Evolutionary conservation across 2,329 filamentous ascomycete genomes (phyloP).

Genomic region (Fusarium sp.): DNA sequence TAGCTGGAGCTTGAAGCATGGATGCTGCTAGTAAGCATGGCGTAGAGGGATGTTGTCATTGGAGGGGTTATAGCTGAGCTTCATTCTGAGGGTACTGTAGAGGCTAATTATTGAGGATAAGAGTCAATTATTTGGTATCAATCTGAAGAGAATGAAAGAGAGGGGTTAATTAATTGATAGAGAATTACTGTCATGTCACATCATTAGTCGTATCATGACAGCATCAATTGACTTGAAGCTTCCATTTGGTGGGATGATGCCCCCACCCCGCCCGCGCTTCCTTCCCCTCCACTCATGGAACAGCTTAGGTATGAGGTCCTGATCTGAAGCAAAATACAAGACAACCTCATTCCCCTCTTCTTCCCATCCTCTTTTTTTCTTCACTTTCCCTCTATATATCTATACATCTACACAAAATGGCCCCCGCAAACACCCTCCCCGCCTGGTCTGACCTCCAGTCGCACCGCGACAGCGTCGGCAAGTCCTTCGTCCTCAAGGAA

Average conservation of each 20-base stretch:
- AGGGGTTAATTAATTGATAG: not conserved
- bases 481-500: constrained; percentile 91
- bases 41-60: constrained; percentile 35
- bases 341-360: constrained; percentile 37
- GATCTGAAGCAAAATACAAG: constrained; percentile 23
- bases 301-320: constrained; percentile 7
- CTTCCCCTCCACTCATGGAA: constrained; percentile 30
- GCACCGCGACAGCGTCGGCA: constrained; percentile 87
- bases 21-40: constrained; percentile 25
- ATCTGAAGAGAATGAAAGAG: not conserved
- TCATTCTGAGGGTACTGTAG: too few species aligned
- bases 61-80: constrained; percentile 30
- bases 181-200: not conserved
- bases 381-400: not conserved
- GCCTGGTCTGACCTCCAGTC: constrained; percentile 92
- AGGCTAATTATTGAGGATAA: too few species aligned
- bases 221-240: constrained; percentile 19
- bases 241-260: constrained; percentile 41
- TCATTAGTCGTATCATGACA: constrained; percentile 33
- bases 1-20: constrained; percentile 20
- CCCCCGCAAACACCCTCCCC: constrained; percentile 85
- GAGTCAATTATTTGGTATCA: not conserved
- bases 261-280: constrained; percentile 34
- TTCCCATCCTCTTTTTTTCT: constrained; percentile 1
- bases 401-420: constrained; percentile 61